phyloP scores from a whole-genome alignment of 2,329 filamentous ascomycete genomes.

The Cordyceps cicadae region DNA sequence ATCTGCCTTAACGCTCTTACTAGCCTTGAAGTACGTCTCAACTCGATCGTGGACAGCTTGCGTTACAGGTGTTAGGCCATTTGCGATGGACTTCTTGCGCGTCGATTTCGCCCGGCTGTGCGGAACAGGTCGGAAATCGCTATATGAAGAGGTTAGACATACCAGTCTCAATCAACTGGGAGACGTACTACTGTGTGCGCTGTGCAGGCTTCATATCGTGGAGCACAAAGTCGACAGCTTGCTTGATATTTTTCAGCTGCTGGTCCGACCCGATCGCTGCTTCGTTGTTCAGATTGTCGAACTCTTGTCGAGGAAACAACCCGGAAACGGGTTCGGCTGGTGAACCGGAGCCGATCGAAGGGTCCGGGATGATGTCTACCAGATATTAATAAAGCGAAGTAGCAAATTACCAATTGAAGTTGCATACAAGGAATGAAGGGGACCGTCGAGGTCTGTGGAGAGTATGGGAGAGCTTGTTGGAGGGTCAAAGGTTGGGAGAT shows the following conservation, averaged over 20 bases:
- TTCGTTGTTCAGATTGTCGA: slow-evolving; percentile 66
- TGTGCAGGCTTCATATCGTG: slow-evolving; percentile 65
- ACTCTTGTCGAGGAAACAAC: slow-evolving; percentile 43
- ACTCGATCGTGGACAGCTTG: slow-evolving; percentile 33
- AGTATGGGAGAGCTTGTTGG: slow-evolving; percentile 71
- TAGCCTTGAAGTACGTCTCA: slow-evolving; percentile 31
- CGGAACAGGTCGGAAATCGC: slow-evolving; percentile 41
- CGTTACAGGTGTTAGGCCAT: slow-evolving; percentile 40
- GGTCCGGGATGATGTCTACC: slow-evolving; percentile 58
- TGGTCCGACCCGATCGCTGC: slow-evolving; percentile 45
- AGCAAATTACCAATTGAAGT: slow-evolving; percentile 16
- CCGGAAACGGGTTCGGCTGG: slow-evolving; percentile 42
- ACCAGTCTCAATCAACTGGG: not conserved
- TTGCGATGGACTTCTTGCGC: slow-evolving; percentile 27
- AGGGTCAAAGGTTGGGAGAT: slow-evolving; percentile 49
- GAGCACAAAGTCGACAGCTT: slow-evolving; percentile 65
- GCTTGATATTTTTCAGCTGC: slow-evolving; percentile 58
- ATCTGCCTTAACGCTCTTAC: slow-evolving; percentile 20
- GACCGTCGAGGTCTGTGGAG: slow-evolving; percentile 70
- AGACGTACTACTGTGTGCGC: slow-evolving; percentile 57
- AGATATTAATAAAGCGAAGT: not conserved
- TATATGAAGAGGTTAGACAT: slow-evolving; percentile 26
- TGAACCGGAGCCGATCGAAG: slow-evolving; percentile 49
- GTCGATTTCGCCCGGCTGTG: slow-evolving; percentile 14
- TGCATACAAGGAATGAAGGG: slow-evolving; percentile 64